A percentile compares a stretch with the other conserved stretches of the same genome.
phyloP scores from a whole-genome alignment of 1,284 basidiomycete genomes.

The Ceratobasidium sp. region DNA sequence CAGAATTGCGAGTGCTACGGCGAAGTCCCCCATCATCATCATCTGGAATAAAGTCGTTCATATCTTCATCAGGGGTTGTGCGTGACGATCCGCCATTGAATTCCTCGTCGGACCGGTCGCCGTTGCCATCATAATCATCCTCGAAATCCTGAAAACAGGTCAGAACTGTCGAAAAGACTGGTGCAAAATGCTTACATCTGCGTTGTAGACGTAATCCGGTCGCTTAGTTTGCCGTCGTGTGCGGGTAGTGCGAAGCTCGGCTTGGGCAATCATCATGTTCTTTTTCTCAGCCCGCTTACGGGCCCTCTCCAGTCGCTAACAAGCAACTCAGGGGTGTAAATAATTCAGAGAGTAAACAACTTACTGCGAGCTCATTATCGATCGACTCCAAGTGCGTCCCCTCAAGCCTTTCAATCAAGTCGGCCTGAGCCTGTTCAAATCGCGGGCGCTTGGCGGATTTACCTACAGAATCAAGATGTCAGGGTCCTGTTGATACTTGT shows the following conservation, averaged over 20 bases:
- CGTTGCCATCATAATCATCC: slow-evolving; percentile 39
- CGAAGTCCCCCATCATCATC: slow-evolving; percentile 34
- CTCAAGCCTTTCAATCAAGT: slow-evolving; percentile 67
- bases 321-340: not conserved
- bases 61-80: slow-evolving; percentile 49
- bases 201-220: slow-evolving; percentile 78
- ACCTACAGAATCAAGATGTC: slow-evolving; percentile 23
- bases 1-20: slow-evolving; percentile 6
- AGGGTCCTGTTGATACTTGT: slow-evolving; percentile 33
- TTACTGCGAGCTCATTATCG: slow-evolving; percentile 70
- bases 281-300: slow-evolving; percentile 41
- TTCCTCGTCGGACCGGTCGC: slow-evolving; percentile 35
- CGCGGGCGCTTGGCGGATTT: slow-evolving; percentile 48
- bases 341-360: slow-evolving; percentile 46
- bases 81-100: slow-evolving; percentile 17
- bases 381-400: slow-evolving; percentile 62
- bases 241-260: slow-evolving; percentile 75
- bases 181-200: slow-evolving; percentile 51
- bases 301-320: slow-evolving; percentile 21
- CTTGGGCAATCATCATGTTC: slow-evolving; percentile 67
- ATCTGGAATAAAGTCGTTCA: slow-evolving; percentile 45
- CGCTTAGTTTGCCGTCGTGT: slow-evolving; percentile 70
- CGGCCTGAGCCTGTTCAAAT: slow-evolving; percentile 62
- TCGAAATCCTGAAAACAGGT: slow-evolving; percentile 58
- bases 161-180: not conserved